A percentile compares a stretch with the other conserved stretches of the same genome.
These are phyloP conservation scores for Massospora cicadina DNA, from an alignment of 371 early-diverging fungal genomes.

Conservation along the genomic window DNA sequence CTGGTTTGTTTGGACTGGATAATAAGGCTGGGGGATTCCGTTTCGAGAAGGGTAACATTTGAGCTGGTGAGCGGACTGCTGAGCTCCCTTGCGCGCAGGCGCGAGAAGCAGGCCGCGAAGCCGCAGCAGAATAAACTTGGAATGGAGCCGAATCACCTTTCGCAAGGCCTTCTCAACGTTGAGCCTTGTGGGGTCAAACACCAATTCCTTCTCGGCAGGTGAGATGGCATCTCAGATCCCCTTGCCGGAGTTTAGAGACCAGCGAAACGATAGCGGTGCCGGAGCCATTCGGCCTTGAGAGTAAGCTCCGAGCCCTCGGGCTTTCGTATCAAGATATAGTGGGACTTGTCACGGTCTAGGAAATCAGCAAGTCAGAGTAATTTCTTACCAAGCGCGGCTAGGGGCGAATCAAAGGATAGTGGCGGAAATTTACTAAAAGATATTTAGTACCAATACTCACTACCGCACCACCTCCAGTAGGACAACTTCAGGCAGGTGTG, in stretches of 20 bases:
- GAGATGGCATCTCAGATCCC: background rate
- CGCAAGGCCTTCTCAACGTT: constrained; percentile 2
- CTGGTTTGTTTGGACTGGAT: background rate
- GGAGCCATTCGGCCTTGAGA: background rate
- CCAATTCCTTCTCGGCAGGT: background rate
- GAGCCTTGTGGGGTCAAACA: background rate
- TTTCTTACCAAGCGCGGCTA: background rate
- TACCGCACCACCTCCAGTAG: background rate
- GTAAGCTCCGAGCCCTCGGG: background rate
- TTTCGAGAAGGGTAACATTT: background rate
- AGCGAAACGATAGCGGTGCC: background rate
- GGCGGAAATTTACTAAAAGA: background rate
- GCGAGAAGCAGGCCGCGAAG: background rate
- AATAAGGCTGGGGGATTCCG: background rate
- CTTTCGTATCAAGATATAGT: background rate
- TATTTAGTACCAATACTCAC: background rate
- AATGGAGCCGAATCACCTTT: background rate
- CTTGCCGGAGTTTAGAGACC: background rate
- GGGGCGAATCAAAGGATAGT: background rate
- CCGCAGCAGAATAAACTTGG: constrained; percentile 3
- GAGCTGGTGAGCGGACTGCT: background rate
- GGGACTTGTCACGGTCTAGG: background rate
- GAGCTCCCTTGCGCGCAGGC: background rate
- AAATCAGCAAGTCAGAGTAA: background rate
- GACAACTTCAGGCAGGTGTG: background rate